Evolutionary conservation across 1,139 yeast species (phyloP).

Genomic region (Blastobotrys persicus): DNA sequence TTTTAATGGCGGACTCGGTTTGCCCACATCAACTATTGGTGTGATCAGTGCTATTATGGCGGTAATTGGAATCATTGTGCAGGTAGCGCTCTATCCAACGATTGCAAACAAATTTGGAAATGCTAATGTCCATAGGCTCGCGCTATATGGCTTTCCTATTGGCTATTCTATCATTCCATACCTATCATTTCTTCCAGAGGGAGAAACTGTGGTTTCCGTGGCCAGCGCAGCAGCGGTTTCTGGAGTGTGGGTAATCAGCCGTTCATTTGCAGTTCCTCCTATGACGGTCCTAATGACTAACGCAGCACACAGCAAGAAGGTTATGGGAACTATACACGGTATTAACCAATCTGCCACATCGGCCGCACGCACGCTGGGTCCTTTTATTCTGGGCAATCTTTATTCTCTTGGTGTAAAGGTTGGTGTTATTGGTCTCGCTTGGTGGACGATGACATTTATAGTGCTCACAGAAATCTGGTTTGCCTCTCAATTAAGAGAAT

Average conservation of each 20-base stretch:
- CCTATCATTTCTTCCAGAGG: slow-evolving; percentile 43
- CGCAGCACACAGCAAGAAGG: slow-evolving; percentile 26
- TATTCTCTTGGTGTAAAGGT: slow-evolving; percentile 47
- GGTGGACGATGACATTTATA: slow-evolving; percentile 46
- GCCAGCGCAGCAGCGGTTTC: slow-evolving; percentile 20
- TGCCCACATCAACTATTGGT: slow-evolving; percentile 51
- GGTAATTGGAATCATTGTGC: slow-evolving; percentile 50
- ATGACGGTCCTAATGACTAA: slow-evolving; percentile 33
- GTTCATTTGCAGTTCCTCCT: slow-evolving; percentile 34
- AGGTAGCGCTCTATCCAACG: slow-evolving; percentile 51
- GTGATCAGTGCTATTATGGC: slow-evolving; percentile 54
- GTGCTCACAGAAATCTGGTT: slow-evolving; percentile 21
- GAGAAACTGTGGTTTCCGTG: slow-evolving; percentile 47
- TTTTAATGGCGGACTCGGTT: slow-evolving; percentile 51
- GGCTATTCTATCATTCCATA: slow-evolving; percentile 51
- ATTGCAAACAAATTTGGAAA: slow-evolving; percentile 51
- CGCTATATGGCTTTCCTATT: slow-evolving; percentile 42
- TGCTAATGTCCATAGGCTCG: slow-evolving; percentile 45
- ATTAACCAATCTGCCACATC: slow-evolving; percentile 42
- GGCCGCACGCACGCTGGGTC: slow-evolving; percentile 56
- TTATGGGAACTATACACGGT: slow-evolving; percentile 34
- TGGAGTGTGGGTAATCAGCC: slow-evolving; percentile 26
- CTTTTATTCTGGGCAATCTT: slow-evolving; percentile 51
- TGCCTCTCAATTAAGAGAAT: background rate
- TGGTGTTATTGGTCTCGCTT: slow-evolving; percentile 49